Evolutionary conservation across 208 protist species (phyloP), one percentile per base, ranked within the genome.

Genomic region (Trypanosoma caninum): DNA sequence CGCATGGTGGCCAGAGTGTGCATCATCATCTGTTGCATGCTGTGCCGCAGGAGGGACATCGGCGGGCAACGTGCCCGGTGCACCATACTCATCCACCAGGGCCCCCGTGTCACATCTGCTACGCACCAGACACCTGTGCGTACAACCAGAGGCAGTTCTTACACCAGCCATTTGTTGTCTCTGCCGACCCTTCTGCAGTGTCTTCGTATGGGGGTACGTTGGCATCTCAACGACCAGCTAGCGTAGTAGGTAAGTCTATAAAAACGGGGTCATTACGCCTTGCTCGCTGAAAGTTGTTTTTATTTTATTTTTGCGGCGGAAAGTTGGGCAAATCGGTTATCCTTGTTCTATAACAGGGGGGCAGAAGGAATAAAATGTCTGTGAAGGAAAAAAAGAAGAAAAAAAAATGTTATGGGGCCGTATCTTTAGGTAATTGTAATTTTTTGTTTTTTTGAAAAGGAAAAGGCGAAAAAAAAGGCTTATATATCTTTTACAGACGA

Each of bases 101-200:
- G 73, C 14, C 69, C 62, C 57, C 84, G 25, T 90, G 84, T 59
- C 88, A 94, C 57, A 51, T 68, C 0, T 94, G 88, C 65, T 94
- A 78, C 61, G 82, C 79, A 2, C 81, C 81, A 2, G 40, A 50
- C 44, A 64, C 37, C 20, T 86, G 76, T 55, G 35, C 59, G 13
- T 67, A 77, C 50, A 68, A 58, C 34, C 31, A 5, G 33, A 38
- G 5, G 22, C n/a, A 48, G 35, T 33, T 50, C 35, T 48, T 69
- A 25, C 73, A 78, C 28, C 54, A 69, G 6, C 87, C 87, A 6
- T 94, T 89, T 69, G 74, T 91, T 0, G 83, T 94, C 18, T 78
- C 75, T 37, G 83, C 68, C 0, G 73, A 91, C 42, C 72, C 61
- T 6, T 33, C 38, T 18, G 59, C 63, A 18, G 64, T 64, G 7